Evolutionary conservation across 2,329 filamentous ascomycete species (phyloP), one percentile per base, ranked within the genome.

Genomic region (Ramularia collo-cygni): DNA sequence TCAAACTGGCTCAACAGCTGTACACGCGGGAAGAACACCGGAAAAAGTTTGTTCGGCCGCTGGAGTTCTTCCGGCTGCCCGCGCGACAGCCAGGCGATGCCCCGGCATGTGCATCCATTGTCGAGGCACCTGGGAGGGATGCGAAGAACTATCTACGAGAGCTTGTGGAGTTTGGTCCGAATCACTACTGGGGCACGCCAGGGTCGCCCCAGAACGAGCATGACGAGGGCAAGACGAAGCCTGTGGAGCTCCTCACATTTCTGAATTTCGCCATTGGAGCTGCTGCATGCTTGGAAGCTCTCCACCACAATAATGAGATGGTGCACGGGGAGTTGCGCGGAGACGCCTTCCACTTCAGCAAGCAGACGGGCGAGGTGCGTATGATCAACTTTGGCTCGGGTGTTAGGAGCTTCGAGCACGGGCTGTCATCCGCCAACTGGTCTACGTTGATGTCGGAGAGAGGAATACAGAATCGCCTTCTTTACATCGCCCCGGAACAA

Each of bases 401-500:
- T 2, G 72, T 88, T 31, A 75, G 87, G 38, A 85, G 87, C 0
- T 95, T 95, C 51, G 90, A 95, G 62, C 86, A 95, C 64, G 86
- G 89, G 4, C 70, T 96, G 31, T 75, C 71, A 6, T 90, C 85
- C 54, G 82, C 84, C 14, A 88, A 88, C 24, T 96, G 90, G 90
- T 85, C 83, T 8, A 76, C 76, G 1, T 66, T 95, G 8, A 90
- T 85, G 9, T 82, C 83, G 44, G 85, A 95, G 60, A 66, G 88
- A 6, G 89, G 89, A 2, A 85, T 88, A 28, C 88, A 87, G 64
- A 82, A 89, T 58, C 95, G 94, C 63, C 70, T 96, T 14, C 79
- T 89, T 37, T 95, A 87, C 58, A 93, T 95, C 58, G 90, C 88
- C 33, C 89, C 90, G 0, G 90, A 96, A 59, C 90, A 95, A 67